phyloP scores from a whole-genome alignment of 305 asterid species.

The Solanum hybrid region DNA sequence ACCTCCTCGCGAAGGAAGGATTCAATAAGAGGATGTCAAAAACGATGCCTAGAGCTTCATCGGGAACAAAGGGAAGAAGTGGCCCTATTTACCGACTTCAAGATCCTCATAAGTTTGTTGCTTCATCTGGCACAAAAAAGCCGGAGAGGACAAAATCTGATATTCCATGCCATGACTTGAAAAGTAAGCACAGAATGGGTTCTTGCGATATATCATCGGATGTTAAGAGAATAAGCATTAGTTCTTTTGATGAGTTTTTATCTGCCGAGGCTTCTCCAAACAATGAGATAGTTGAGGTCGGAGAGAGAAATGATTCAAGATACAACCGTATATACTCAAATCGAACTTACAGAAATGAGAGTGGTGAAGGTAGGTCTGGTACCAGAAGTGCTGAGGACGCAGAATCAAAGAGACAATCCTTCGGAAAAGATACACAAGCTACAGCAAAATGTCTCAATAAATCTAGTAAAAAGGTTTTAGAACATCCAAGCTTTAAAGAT shows the following conservation, averaged over 20 bases:
- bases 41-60: conserved; percentile 36
- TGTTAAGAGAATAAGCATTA: conserved; percentile 19
- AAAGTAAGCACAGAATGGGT: conserved; percentile 13
- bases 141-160: conserved; percentile 53
- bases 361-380: conserved; percentile 8
- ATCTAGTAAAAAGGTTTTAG: conserved; percentile 15
- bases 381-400: conserved; percentile 8
- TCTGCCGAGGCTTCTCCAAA: conserved; percentile 12
- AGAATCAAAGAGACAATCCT: background rate
- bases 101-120: conserved; percentile 18
- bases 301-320: conserved; percentile 2
- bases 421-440: conserved; percentile 5
- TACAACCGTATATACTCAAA: conserved; percentile 30
- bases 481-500: conserved; percentile 5
- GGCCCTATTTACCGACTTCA: conserved; percentile 18
- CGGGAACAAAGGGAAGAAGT: conserved; percentile 27
- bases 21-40: conserved; percentile 43
- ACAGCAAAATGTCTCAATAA: conserved; percentile 13
- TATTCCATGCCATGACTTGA: conserved; percentile 24
- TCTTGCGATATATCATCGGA: conserved; percentile 17
- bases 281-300: conserved; percentile 48
- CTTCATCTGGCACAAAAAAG: conserved; percentile 24
- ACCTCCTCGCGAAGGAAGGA: conserved; percentile 70
- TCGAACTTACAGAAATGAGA: conserved; percentile 23
- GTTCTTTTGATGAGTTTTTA: conserved; percentile 17